Conservation (phyloP, 2,329 filamentous ascomycete species). For the Aaosphaeria pasadenensis region DNA sequence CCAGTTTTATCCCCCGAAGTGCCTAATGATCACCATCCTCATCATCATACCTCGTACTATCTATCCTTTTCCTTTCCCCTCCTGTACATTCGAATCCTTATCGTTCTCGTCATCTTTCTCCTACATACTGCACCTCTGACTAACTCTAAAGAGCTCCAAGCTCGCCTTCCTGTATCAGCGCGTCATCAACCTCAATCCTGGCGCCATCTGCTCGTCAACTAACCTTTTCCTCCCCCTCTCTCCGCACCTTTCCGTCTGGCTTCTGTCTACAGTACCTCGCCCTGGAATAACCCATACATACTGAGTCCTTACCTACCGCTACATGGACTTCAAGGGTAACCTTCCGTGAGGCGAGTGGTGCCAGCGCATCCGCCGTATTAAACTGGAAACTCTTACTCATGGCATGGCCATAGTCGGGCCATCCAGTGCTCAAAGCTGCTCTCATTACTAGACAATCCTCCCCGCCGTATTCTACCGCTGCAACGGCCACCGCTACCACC, state of each 20-base stretch:
- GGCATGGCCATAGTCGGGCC: slow-evolving; percentile 16
- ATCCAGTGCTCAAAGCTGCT: slow-evolving; percentile 29
- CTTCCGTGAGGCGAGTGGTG: slow-evolving; percentile 23
- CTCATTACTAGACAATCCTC: slow-evolving; percentile 4
- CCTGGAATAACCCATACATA: too few species aligned
- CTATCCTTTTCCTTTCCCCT: too few species aligned
- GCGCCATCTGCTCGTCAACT: slow-evolving; percentile 4
- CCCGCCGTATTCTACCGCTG: slow-evolving; percentile 14
- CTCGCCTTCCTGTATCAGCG: slow-evolving; percentile 13
- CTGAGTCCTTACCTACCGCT: too few species aligned
- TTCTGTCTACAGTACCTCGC: neutral
- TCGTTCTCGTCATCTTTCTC: too few species aligned
- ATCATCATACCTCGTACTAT: too few species aligned
- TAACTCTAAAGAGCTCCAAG: slow-evolving; percentile 12
- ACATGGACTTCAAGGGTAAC: too few species aligned
- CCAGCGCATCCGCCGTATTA: slow-evolving; percentile 26
- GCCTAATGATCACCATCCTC: too few species aligned
- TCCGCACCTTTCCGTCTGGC: neutral
- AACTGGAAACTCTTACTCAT: slow-evolving; percentile 25
- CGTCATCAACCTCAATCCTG: slow-evolving; percentile 21
- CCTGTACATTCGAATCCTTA: too few species aligned
- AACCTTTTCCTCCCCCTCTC: neutral
- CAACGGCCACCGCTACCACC: slow-evolving; percentile 3
- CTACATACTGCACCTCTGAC: too few species aligned
- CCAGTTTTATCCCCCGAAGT: too few species aligned